phyloP scores from a whole-genome alignment of 208 protist species.

The Leishmania arabica region DNA sequence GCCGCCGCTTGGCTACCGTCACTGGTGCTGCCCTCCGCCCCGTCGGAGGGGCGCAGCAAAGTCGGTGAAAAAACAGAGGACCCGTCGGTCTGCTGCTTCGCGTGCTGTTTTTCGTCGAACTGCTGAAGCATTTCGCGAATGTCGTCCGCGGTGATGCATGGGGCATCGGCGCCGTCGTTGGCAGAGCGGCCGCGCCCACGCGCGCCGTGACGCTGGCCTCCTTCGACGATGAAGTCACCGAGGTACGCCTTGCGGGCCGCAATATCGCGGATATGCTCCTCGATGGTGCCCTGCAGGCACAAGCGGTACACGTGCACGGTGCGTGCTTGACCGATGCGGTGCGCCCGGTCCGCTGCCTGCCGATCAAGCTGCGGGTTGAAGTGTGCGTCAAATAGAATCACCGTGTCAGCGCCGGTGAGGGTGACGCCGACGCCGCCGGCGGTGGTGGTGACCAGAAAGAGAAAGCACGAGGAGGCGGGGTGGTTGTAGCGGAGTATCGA shows the following conservation, averaged over 20 bases:
- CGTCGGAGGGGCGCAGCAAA: not conserved
- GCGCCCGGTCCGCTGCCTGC: conserved; percentile 95
- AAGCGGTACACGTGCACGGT: conserved; percentile 96
- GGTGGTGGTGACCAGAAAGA: conserved; percentile 97
- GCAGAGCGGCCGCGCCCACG: conserved; percentile 1
- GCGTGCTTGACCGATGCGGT: conserved; percentile 96
- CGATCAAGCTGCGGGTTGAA: conserved; percentile 99
- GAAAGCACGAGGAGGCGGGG: conserved; percentile 84
- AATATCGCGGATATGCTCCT: conserved; percentile 95
- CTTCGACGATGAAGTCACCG: conserved; percentile 93
- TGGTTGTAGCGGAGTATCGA: conserved; percentile 95
- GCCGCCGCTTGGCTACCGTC: conserved; percentile 22
- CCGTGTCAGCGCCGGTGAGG: conserved; percentile 95
- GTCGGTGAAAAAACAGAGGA: conserved; percentile 2
- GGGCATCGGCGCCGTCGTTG: not conserved
- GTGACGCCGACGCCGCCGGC: conserved; percentile 99
- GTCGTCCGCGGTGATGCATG: conserved; percentile 40
- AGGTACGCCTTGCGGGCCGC: conserved; percentile 93
- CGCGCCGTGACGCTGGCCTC: conserved; percentile 22
- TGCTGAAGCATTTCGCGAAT: conserved; percentile 60
- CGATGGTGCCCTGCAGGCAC: conserved; percentile 93
- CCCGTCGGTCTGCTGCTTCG: not conserved
- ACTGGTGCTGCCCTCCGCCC: not conserved
- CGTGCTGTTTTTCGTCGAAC: conserved; percentile 21
- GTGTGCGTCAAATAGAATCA: conserved; percentile 97